Base-by-base conservation (phyloP, 208 protist species). In the Tritrichomonas foetus region DNA sequence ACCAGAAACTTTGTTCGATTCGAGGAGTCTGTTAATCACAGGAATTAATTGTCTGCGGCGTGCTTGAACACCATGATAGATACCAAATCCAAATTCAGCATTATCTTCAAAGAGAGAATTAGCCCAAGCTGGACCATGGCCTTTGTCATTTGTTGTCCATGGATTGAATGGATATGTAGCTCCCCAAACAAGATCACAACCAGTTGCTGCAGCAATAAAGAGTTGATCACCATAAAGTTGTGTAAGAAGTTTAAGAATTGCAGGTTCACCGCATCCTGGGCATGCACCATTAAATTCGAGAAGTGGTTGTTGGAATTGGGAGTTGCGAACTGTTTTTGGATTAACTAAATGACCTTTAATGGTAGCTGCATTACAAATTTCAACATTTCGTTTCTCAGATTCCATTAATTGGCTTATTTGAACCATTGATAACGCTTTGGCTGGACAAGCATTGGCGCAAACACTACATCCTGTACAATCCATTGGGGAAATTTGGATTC, bases 231-330 rank as follows among this genome's bases (percentile, higher is more conserved):
- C 96, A 64, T 96, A 97, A 9, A 97, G 94, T 89, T 97, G 96
- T 3, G 96, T 97, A n/a, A 97, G 30, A 13, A 97, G 93, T 74
- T 97, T 97, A 61, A 96, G 94, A 80, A 97, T 96, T 16, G 95
- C 89, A 39, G 96, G 97, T 82, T 97, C 96, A 93, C 95, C 96
- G 93, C 97, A 97, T 66, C 96, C 97, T 50, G 94, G 95, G 94
- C 97, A 97, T 36, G 96, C 97, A 47, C 96, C 96, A 41, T 53
- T 89, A 94, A 97, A 97, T 93, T 97, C 96, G 25, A 97, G 80
- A 25, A 96, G 93, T 27, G 96, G 96, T 93, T 95, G 47, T 55
- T 95, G 94, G 95, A 96, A 97, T 92, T 96, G 95, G 25, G 93
- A 95, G 55, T 94, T 95, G 5, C 16, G 5, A 5, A 61, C 53